Conservation (phyloP, 345 rosid species). For the Trapa incisa region DNA sequence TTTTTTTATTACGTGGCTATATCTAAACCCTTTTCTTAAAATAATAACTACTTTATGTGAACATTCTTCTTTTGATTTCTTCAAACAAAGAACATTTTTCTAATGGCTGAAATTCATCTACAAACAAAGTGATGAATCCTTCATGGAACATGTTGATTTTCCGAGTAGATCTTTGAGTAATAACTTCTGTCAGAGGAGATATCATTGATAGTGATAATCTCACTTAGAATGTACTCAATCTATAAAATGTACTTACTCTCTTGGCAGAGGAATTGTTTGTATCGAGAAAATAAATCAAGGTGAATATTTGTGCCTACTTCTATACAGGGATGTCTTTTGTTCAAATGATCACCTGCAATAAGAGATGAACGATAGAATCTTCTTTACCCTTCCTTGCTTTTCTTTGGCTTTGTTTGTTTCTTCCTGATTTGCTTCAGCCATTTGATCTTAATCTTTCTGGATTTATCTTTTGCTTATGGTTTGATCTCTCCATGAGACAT, state of each 20-base stretch:
- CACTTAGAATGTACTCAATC: background rate
- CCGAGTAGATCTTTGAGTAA: background rate
- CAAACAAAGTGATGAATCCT: background rate
- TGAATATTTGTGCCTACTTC: background rate
- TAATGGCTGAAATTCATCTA: background rate
- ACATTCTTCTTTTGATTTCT: background rate
- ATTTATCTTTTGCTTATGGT: constrained; percentile 6
- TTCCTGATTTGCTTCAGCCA: constrained; percentile 7
- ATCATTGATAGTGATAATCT: too few species aligned
- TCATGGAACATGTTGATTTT: background rate
- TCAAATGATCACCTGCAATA: constrained; percentile 31
- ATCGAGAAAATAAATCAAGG: background rate
- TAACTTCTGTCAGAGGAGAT: background rate
- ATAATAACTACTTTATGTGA: background rate
- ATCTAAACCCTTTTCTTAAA: background rate
- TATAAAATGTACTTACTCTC: background rate
- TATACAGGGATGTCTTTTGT: constrained; percentile 1
- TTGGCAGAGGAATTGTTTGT: background rate
- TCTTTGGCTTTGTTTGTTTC: constrained; percentile 17
- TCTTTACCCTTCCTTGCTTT: constrained; percentile 14
- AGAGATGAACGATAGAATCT: constrained; percentile 21
- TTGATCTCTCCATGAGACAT: constrained; percentile 2
- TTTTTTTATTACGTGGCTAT: background rate
- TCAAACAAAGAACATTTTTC: background rate
- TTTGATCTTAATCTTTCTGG: background rate